These are phyloP conservation scores for Solanum hybrid DNA, from an alignment of 305 asterid species.

Conservation along the genomic window DNA sequence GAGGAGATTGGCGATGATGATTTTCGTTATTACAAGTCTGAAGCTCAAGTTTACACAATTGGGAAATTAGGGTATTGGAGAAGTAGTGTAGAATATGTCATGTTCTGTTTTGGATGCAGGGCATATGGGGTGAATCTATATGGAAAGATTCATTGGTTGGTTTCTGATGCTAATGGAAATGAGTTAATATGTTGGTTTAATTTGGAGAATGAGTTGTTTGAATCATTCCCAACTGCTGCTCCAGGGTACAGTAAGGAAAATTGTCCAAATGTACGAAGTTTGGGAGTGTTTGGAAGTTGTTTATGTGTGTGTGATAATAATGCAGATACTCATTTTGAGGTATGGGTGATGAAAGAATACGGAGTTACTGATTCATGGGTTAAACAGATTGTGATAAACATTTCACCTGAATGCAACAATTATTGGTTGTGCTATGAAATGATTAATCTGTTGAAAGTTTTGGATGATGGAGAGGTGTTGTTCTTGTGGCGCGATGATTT, in stretches of 20 bases:
- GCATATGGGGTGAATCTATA: not conserved
- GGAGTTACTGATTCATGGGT: constrained; percentile 35
- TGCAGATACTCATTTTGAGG: constrained; percentile 6
- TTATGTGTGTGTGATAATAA: constrained; percentile 30
- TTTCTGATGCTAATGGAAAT: constrained; percentile 13
- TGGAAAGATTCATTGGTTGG: constrained; percentile 31
- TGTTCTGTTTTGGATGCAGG: not conserved
- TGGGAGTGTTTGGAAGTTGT: constrained; percentile 25
- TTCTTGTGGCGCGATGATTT: too few relatives aligned
- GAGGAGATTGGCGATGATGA: constrained; percentile 8
- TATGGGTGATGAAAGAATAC: constrained; percentile 59
- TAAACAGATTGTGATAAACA: constrained; percentile 19
- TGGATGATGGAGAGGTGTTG: constrained; percentile 29
- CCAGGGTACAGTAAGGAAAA: constrained; percentile 13
- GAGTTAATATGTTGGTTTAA: constrained; percentile 33
- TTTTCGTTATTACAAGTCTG: not conserved
- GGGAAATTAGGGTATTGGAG: not conserved
- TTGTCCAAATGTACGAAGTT: constrained; percentile 11
- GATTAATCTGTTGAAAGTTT: constrained; percentile 26
- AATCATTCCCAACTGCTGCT: constrained; percentile 14
- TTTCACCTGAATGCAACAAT: constrained; percentile 9
- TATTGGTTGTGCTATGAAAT: constrained; percentile 19
- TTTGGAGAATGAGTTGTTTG: constrained; percentile 32
- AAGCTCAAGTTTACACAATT: not conserved
- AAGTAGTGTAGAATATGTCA: not conserved